Evolutionary conservation across 2,329 filamentous ascomycete species (phyloP).

Genomic region (Phialophora verrucosa): DNA sequence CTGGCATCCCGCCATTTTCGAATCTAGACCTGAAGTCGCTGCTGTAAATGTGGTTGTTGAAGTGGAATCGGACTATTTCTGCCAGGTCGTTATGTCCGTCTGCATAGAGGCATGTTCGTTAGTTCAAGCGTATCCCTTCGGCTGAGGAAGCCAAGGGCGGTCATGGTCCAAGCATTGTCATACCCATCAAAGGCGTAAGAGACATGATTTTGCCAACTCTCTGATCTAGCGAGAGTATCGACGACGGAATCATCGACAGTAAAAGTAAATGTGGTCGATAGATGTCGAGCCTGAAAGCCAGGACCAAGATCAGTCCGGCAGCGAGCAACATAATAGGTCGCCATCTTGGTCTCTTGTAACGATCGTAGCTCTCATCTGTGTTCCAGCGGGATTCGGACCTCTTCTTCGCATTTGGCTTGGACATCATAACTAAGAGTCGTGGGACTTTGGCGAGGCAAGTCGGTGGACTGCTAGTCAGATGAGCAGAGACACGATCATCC

Average conservation of each 20-base stretch:
- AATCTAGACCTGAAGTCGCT: constrained; percentile 75
- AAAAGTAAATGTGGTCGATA: constrained; percentile 3
- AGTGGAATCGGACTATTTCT: constrained; percentile 69
- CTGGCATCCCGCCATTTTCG: constrained; percentile 68
- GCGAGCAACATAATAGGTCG: constrained; percentile 9
- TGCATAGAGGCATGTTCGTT: background rate
- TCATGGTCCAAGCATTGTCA: background rate
- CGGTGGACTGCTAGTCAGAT: background rate
- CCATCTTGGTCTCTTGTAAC: constrained; percentile 10
- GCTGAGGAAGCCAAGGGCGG: background rate
- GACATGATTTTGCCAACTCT: constrained; percentile 53
- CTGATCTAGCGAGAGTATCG: constrained; percentile 41
- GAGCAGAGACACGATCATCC: background rate
- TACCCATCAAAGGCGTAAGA: constrained; percentile 59
- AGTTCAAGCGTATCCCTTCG: background rate
- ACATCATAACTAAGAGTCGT: background rate
- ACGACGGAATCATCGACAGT: constrained; percentile 14
- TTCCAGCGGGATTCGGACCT: background rate
- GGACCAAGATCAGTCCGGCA: background rate
- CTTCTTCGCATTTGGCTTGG: background rate
- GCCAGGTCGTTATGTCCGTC: constrained; percentile 88
- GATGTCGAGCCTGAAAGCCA: constrained; percentile 4
- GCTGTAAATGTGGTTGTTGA: constrained; percentile 77
- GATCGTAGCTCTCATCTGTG: constrained; percentile 18
- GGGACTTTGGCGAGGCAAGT: background rate